phyloP scores from a whole-genome alignment of 257 asterid genomes.

The Orobanche coerulescens region DNA sequence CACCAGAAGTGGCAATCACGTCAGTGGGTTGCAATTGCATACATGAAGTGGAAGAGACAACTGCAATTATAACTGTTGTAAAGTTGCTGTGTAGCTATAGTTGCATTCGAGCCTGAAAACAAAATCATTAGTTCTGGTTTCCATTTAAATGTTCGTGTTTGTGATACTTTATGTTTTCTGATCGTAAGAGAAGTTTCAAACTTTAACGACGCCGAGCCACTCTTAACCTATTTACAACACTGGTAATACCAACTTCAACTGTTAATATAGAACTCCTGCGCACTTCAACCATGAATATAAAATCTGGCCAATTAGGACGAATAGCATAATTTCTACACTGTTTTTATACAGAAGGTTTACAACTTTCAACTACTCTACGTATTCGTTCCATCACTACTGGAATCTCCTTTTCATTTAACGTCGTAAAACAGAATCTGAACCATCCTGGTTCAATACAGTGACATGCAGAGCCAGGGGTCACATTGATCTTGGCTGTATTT shows the following conservation, averaged over 20 bases:
- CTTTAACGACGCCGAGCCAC: background rate
- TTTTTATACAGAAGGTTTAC: conserved; percentile 53
- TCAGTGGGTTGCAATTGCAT: conserved; percentile 35
- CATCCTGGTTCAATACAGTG: conserved; percentile 98
- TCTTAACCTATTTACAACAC: background rate
- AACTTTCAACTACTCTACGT: conserved; percentile 53
- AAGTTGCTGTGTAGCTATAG: conserved; percentile 12
- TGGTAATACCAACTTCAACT: conserved; percentile 11
- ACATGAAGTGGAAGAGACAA: conserved; percentile 57
- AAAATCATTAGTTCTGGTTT: conserved; percentile 5
- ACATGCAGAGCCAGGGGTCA: conserved; percentile 90
- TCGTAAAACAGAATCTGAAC: conserved; percentile 86
- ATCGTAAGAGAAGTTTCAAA: conserved; percentile 17
- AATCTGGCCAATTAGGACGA: conserved; percentile 24
- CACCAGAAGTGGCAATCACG: conserved; percentile 38
- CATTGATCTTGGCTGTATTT: conserved; percentile 61
- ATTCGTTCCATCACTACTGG: conserved; percentile 70
- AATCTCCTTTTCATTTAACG: conserved; percentile 47
- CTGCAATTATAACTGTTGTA: conserved; percentile 55
- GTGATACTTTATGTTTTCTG: conserved; percentile 20
- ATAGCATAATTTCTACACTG: conserved; percentile 22
- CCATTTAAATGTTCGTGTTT: conserved; percentile 17
- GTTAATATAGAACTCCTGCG: conserved; percentile 16
- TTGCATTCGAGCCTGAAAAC: conserved; percentile 10
- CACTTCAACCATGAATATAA: conserved; percentile 22